These are phyloP conservation scores for Encephalitozoon intestinalis DNA, from an alignment of 371 early-diverging fungal species.

Conservation along the genomic window DNA sequence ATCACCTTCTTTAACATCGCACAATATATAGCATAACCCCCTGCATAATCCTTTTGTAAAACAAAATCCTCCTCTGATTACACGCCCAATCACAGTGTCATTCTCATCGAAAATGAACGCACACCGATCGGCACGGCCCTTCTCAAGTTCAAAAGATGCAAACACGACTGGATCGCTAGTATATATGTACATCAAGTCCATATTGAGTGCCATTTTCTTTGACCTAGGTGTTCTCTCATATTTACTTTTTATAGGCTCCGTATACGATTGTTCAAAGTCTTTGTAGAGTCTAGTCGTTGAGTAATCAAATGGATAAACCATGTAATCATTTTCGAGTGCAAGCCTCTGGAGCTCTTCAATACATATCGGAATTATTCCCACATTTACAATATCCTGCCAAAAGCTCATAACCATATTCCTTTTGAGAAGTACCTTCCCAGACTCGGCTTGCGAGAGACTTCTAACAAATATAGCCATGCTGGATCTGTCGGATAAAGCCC, in stretches of 20 bases:
- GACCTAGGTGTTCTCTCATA: constrained; percentile 40
- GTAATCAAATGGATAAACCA: constrained; percentile 48
- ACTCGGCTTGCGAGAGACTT: not conserved
- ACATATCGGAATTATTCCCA: constrained; percentile 44
- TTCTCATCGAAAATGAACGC: constrained; percentile 26
- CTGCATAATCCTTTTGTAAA: constrained; percentile 31
- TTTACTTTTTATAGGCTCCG: constrained; percentile 28
- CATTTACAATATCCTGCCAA: constrained; percentile 23
- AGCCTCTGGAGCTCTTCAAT: constrained; percentile 48
- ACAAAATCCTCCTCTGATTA: constrained; percentile 48
- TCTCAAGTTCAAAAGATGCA: constrained; percentile 34
- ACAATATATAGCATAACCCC: constrained; percentile 26
- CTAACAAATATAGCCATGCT: not conserved
- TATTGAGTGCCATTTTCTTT: constrained; percentile 35
- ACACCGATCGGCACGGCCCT: constrained; percentile 32
- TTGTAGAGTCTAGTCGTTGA: constrained; percentile 9
- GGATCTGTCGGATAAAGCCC: not conserved
- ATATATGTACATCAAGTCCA: not conserved
- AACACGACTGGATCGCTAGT: not conserved
- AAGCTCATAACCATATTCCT: constrained; percentile 27
- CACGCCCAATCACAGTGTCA: constrained; percentile 26
- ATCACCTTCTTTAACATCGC: not conserved
- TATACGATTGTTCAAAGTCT: constrained; percentile 16
- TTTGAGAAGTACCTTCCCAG: constrained; percentile 30
- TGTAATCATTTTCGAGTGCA: constrained; percentile 45